These are phyloP conservation scores for Agaricus bisporus DNA, from an alignment of 768 basidiomycete genomes.

Conservation along the genomic window DNA sequence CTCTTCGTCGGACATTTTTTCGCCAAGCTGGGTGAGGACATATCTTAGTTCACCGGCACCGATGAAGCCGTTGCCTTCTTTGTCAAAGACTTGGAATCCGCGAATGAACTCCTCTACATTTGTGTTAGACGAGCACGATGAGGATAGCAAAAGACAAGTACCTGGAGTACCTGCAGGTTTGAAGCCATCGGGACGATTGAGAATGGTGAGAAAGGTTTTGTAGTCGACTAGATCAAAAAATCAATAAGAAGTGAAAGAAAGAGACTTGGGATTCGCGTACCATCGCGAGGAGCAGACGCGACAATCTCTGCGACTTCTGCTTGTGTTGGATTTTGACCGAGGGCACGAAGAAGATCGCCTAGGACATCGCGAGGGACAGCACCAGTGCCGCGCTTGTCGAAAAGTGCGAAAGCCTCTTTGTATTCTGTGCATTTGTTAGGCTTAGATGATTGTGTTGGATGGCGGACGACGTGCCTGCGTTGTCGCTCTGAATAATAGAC, in stretches of 20 bases:
- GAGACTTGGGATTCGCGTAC: conserved; percentile 29
- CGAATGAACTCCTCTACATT: conserved; percentile 89
- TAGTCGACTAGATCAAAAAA: conserved; percentile 68
- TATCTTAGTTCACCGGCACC: conserved; percentile 90
- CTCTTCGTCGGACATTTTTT: conserved; percentile 98
- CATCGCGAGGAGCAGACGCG: conserved; percentile 65
- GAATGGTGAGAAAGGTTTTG: conserved; percentile 82
- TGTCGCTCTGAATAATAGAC: conserved; percentile 14
- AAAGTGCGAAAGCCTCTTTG: conserved; percentile 96
- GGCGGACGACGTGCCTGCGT: conserved; percentile 15
- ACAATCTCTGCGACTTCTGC: conserved; percentile 90
- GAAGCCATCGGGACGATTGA: conserved; percentile 95
- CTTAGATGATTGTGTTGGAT: background rate
- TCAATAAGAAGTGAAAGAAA: background rate
- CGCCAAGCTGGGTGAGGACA: conserved; percentile 92
- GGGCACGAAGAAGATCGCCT: conserved; percentile 87
- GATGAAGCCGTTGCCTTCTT: conserved; percentile 88
- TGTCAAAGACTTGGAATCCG: conserved; percentile 98
- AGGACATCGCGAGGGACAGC: conserved; percentile 82
- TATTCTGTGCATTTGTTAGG: conserved; percentile 55
- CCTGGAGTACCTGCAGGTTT: conserved; percentile 96
- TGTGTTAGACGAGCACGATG: background rate
- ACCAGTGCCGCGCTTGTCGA: conserved; percentile 94
- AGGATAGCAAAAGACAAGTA: conserved; percentile 25
- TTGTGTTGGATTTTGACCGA: conserved; percentile 99